Conservation (phyloP, 805 yeast species). For the Clavispora santaluciae region DNA sequence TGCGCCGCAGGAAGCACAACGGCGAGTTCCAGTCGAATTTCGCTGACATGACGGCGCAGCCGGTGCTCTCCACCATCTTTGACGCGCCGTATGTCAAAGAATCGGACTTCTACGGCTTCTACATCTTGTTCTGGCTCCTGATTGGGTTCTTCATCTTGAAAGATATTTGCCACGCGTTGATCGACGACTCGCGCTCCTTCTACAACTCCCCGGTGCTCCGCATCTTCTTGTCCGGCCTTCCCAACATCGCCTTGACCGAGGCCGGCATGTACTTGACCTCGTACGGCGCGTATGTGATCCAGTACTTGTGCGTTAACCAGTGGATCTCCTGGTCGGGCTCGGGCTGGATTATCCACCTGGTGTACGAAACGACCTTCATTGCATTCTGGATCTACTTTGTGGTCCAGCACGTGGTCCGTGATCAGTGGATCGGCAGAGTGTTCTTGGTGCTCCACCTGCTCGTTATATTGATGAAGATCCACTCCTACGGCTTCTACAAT, state of each 20-base stretch:
- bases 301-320: constrained; percentile 43
- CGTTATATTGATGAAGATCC: constrained; percentile 91
- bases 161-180: constrained; percentile 49
- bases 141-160: constrained; percentile 52
- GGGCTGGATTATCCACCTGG: constrained; percentile 62
- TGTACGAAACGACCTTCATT: constrained; percentile 51
- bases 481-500: constrained; percentile 86
- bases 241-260: constrained; percentile 71
- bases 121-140: constrained; percentile 72
- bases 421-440: constrained; percentile 89
- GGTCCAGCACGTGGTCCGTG: constrained; percentile 40
- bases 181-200: constrained; percentile 38
- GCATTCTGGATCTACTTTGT: constrained; percentile 53
- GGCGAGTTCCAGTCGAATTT: constrained; percentile 32
- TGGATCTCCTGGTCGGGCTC: constrained; percentile 52
- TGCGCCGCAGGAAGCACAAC: constrained; percentile 1
- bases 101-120: constrained; percentile 70
- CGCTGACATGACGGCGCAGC: constrained; percentile 7
- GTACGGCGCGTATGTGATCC: constrained; percentile 59
- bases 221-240: constrained; percentile 56
- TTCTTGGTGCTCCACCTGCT: constrained; percentile 79
- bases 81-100: constrained; percentile 45
- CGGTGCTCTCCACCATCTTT: constrained; percentile 41
- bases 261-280: constrained; percentile 64
- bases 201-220: constrained; percentile 51